Evolutionary conservation across 1,139 yeast species (phyloP).

Genomic region (Hansenula anomala): DNA sequence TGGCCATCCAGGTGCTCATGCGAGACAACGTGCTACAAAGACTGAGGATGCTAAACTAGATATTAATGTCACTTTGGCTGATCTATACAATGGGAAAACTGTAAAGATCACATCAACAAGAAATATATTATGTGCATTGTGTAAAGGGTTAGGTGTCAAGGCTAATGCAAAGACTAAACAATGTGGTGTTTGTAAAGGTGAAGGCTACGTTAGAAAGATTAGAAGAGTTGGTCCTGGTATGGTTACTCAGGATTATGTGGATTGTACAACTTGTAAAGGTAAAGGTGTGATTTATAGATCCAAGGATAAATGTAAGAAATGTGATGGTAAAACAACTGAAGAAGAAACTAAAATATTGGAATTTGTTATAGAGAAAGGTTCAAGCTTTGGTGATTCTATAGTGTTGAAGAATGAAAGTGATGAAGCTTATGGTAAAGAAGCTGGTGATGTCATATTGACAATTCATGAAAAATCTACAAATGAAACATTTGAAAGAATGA

Average conservation of each 20-base stretch:
- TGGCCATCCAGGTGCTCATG: conserved; percentile 20
- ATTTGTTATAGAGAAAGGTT: conserved; percentile 73
- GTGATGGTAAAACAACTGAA: conserved; percentile 59
- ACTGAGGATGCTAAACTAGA: conserved; percentile 69
- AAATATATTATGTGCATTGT: conserved; percentile 62
- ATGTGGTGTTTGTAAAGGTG: conserved; percentile 72
- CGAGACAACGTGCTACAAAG: conserved; percentile 15
- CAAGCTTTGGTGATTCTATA: conserved; percentile 56
- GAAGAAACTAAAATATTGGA: conserved; percentile 74
- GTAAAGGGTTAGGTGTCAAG: conserved; percentile 77
- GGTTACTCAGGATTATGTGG: conserved; percentile 56
- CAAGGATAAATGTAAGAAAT: conserved; percentile 74
- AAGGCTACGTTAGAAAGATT: conserved; percentile 58
- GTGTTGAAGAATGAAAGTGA: conserved; percentile 71
- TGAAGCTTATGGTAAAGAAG: conserved; percentile 62
- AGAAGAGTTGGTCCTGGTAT: conserved; percentile 74
- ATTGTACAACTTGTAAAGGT: conserved; percentile 72
- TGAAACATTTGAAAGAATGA: conserved; percentile 50
- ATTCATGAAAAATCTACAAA: conserved; percentile 37
- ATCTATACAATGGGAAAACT: conserved; percentile 76
- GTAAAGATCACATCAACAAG: conserved; percentile 73
- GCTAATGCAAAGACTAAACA: conserved; percentile 50
- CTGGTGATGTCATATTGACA: conserved; percentile 76
- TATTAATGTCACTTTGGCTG: conserved; percentile 65
- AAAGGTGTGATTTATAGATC: conserved; percentile 56